Conservation (phyloP, 768 basidiomycete genomes). For the Vararia minispora region DNA sequence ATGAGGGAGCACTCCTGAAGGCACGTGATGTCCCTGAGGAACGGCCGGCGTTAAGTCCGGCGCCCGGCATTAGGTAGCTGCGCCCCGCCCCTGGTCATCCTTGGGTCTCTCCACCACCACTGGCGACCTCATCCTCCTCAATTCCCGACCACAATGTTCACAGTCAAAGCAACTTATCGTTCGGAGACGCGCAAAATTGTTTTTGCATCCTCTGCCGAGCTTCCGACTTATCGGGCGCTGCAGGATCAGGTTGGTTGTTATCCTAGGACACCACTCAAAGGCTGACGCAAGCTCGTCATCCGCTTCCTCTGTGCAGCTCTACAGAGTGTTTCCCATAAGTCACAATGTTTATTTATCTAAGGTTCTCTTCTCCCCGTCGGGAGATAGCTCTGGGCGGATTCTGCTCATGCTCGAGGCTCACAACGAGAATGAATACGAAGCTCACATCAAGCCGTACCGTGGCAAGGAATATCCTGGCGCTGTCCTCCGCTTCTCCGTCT, state of each 20-base stretch:
- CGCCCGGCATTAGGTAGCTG: too few relatives aligned
- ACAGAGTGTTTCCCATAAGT: conserved; percentile 56
- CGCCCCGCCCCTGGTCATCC: too few relatives aligned
- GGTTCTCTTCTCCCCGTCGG: conserved; percentile 53
- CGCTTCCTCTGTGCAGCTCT: conserved; percentile 34
- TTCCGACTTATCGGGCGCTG: conserved; percentile 56
- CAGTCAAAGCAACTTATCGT: conserved; percentile 69
- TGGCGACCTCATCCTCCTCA: too few relatives aligned
- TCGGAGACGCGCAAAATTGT: conserved; percentile 58
- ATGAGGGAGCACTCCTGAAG: too few relatives aligned
- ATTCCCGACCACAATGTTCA: conserved; percentile 45
- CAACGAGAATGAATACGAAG: conserved; percentile 45
- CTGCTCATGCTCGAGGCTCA: conserved; percentile 52
- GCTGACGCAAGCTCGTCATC: conserved; percentile 2
- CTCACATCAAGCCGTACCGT: conserved; percentile 36
- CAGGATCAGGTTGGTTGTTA: conserved; percentile 42
- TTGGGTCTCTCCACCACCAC: too few relatives aligned
- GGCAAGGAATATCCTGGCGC: conserved; percentile 45
- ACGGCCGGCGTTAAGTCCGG: too few relatives aligned
- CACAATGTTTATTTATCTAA: conserved; percentile 51
- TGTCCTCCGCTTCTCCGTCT: conserved; percentile 50
- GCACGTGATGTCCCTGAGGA: too few relatives aligned
- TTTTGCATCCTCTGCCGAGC: conserved; percentile 36
- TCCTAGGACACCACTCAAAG: too few relatives aligned
- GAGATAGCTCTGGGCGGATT: conserved; percentile 43